Percentiles rank a stretch among this genome's conserved stretches.
phyloP scores from a whole-genome alignment of 2,329 filamentous ascomycete genomes.

The Aureobasidium sp. region DNA sequence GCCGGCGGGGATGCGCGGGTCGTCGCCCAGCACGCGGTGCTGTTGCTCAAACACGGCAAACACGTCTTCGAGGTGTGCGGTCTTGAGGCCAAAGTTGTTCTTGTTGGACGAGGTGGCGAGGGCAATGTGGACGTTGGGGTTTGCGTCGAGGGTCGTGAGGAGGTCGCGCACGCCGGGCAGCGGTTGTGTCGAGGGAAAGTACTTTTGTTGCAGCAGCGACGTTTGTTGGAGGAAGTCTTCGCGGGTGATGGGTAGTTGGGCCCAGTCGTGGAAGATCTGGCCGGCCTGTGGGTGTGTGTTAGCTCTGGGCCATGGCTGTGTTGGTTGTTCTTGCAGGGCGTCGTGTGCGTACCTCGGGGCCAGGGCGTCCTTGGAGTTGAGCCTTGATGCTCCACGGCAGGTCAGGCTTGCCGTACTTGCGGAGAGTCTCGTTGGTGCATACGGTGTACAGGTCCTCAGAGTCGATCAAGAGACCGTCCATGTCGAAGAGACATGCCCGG shows the following conservation, averaged over 20 bases:
- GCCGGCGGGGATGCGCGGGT: slow-evolving; percentile 63
- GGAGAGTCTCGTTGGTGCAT: slow-evolving; percentile 73
- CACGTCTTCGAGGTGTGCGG: slow-evolving; percentile 42
- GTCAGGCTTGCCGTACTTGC: slow-evolving; percentile 59
- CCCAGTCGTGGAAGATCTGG: slow-evolving; percentile 69
- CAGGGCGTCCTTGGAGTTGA: slow-evolving; percentile 63
- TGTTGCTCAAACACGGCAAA: slow-evolving; percentile 54
- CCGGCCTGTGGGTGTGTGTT: slow-evolving; percentile 34
- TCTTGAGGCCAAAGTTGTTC: slow-evolving; percentile 70
- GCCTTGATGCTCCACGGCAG: slow-evolving; percentile 96
- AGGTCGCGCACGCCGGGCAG: slow-evolving; percentile 69
- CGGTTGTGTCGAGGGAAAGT: slow-evolving; percentile 67
- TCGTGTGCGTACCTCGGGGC: slow-evolving; percentile 37
- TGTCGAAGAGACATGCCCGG: slow-evolving; percentile 92
- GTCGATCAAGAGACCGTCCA: slow-evolving; percentile 93
- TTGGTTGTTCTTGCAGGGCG: not conserved
- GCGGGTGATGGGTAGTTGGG: slow-evolving; percentile 65
- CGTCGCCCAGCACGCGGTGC: slow-evolving; percentile 79
- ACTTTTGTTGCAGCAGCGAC: slow-evolving; percentile 53
- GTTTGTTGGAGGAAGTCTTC: slow-evolving; percentile 58
- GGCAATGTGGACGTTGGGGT: slow-evolving; percentile 64
- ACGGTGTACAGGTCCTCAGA: slow-evolving; percentile 84
- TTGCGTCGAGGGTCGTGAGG: slow-evolving; percentile 49
- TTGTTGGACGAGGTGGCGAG: slow-evolving; percentile 72
- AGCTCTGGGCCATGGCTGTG: not conserved